A percentile compares a stretch with the other conserved stretches of the same genome.
These are phyloP conservation scores for Neospermospora avenae DNA, from an alignment of 2,329 filamentous ascomycete genomes.

Conservation along the genomic window DNA sequence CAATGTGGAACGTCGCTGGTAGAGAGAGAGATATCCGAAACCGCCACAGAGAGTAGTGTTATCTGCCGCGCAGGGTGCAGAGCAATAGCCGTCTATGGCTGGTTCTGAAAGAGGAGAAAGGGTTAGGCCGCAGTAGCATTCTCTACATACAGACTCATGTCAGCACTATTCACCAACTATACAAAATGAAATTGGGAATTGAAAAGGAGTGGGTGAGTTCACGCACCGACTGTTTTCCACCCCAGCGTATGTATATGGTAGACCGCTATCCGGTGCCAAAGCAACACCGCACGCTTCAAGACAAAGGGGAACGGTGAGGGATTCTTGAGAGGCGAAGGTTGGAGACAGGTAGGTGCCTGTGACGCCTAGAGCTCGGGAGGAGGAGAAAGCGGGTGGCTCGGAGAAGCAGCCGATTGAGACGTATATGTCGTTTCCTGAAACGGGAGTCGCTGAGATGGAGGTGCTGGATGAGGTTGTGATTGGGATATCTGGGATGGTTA, in stretches of 20 bases:
- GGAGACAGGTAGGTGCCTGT: slow-evolving; percentile 18
- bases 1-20: background rate
- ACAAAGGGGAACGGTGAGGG: slow-evolving; percentile 20
- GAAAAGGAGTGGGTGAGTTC: background rate
- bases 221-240: slow-evolving; percentile 19
- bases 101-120: slow-evolving; percentile 13
- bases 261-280: background rate
- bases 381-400: slow-evolving; percentile 8
- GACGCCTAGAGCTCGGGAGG: slow-evolving; percentile 11
- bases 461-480: background rate
- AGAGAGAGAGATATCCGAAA: background rate
- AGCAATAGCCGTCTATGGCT: slow-evolving; percentile 4
- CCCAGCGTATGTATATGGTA: slow-evolving; percentile 17
- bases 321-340: background rate
- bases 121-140: slow-evolving; percentile 20
- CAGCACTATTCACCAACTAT: background rate
- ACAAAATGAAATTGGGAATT: background rate
- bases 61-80: slow-evolving; percentile 14
- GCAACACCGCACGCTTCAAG: slow-evolving; percentile 14
- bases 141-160: background rate
- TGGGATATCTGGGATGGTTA: background rate
- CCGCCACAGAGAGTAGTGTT: slow-evolving; percentile 8
- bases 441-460: background rate
- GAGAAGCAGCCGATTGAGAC: slow-evolving; percentile 20
- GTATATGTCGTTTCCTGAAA: slow-evolving; percentile 4